phyloP scores from a whole-genome alignment of 1,284 basidiomycete species.

The Ganoderma lucidum region DNA sequence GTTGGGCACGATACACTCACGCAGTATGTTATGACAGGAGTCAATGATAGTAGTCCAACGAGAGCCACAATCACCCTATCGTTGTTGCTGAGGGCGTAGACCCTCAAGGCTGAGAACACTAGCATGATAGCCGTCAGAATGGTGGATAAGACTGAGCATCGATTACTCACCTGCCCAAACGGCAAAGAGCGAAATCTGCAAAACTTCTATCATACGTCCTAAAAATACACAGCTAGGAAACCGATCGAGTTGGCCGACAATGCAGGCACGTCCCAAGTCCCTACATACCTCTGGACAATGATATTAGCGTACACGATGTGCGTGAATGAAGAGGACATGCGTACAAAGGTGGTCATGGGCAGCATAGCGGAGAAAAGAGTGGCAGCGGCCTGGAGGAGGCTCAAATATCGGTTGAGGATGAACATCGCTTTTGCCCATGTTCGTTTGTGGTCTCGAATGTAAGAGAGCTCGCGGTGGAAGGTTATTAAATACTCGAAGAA shows the following conservation, averaged over 20 bases:
- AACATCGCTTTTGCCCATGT: conserved; percentile 17
- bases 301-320: neutral
- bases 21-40: conserved; percentile 8
- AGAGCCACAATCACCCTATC: neutral
- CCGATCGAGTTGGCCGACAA: neutral
- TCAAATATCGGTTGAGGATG: conserved; percentile 20
- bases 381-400: conserved; percentile 6
- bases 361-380: neutral
- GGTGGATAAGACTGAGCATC: neutral
- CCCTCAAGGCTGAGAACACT: conserved; percentile 18
- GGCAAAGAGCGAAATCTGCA: conserved; percentile 5
- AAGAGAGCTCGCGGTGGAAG: conserved; percentile 15
- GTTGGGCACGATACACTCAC: neutral
- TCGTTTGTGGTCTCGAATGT: conserved; percentile 10
- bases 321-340: neutral
- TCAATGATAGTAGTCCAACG: conserved; percentile 2
- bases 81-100: conserved; percentile 10
- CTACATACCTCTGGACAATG: conserved; percentile 9
- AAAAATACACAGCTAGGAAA: conserved; percentile 14
- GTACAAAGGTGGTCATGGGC: conserved; percentile 3
- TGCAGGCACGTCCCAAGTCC: neutral
- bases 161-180: conserved; percentile 21
- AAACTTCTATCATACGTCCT: conserved; percentile 1
- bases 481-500: conserved; percentile 18
- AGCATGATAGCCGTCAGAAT: neutral